These are phyloP conservation scores for Neostapfia colusana DNA, from an alignment of 176 grass and related monocot species.

Conservation along the genomic window DNA sequence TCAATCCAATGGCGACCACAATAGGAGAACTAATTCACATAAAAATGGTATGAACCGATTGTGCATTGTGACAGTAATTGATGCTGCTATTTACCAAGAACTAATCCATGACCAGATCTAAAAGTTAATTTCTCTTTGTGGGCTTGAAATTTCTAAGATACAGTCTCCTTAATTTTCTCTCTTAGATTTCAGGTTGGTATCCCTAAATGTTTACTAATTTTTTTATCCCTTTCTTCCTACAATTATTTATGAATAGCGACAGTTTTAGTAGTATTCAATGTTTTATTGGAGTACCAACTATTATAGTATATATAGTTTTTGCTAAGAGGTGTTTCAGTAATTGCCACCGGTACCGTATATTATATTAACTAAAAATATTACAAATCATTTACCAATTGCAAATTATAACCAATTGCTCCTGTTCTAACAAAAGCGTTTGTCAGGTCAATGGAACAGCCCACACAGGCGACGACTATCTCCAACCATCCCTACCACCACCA, in stretches of 20 bases:
- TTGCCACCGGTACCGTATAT: neutral
- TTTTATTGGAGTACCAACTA: neutral
- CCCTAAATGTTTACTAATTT: neutral
- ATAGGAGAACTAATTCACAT: neutral
- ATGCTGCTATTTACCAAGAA: neutral
- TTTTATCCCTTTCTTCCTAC: neutral
- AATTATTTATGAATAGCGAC: neutral
- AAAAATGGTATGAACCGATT: neutral
- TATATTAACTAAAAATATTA: too few relatives aligned
- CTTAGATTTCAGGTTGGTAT: too few relatives aligned
- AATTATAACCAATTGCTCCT: neutral
- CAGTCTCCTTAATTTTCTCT: too few relatives aligned
- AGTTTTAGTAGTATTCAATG: too few relatives aligned
- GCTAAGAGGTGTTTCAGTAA: neutral
- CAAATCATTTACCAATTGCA: neutral
- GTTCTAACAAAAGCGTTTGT: neutral
- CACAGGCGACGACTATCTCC: neutral
- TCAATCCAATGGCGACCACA: neutral
- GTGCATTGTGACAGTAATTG: neutral
- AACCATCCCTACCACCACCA: neutral
- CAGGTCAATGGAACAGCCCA: slow-evolving; percentile 19
- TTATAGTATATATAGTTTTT: too few relatives aligned
- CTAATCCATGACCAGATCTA: neutral
- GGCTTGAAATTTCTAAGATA: too few relatives aligned
- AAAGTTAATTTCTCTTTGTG: neutral